Base-by-base conservation (phyloP, 2,329 filamentous ascomycete species). In the Epicoccum nigrum region DNA sequence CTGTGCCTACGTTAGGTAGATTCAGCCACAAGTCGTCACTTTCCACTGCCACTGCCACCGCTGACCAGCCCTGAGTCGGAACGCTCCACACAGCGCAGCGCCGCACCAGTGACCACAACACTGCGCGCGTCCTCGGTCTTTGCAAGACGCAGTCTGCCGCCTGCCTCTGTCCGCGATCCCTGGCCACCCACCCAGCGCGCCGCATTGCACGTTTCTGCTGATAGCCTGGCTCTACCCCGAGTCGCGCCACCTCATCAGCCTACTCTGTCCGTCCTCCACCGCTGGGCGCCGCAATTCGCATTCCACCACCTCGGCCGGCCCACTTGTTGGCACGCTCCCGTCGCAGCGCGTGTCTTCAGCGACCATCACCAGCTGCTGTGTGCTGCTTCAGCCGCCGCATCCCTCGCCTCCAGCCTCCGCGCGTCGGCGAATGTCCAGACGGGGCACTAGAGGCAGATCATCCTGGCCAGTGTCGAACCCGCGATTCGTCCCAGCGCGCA, bases 271-370 rank as follows among this genome's bases (percentile, higher is more conserved):
- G 19, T 45, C 54, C 15, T 44, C 49, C 45, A 44, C 53, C 41
- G 51, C 53, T 54, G 52, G 45, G 51, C 52, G 54, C 47, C 51
- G 54, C 52, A 49, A 25, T 51, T 52, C 51, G 54, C 51, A 49
- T 52, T 54, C 49, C 48, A 55, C 39, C 48, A 55, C 48, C 30
- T 53, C 45, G 51, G 51, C 48, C 54, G 43, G 44, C 46, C 57
- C 48, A 50, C 49, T 37, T 35, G 55, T 41, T 51, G 45, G 48
- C 37, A 45, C 51, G 33, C 43, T 40, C 21, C 50, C 31, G 43
- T 40, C 49, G 51, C 50, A 43, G 34, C 49, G 32, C 43, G 43
- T 21, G 32, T 43, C 25, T 38, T 16, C 37, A 52, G 43, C 8
- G 33, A 40, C 53, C 34, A 51, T 37, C 45, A 38, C 31, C 49